phyloP scores from a whole-genome alignment of 768 basidiomycete species.

The Mycena rebaudengoi region DNA sequence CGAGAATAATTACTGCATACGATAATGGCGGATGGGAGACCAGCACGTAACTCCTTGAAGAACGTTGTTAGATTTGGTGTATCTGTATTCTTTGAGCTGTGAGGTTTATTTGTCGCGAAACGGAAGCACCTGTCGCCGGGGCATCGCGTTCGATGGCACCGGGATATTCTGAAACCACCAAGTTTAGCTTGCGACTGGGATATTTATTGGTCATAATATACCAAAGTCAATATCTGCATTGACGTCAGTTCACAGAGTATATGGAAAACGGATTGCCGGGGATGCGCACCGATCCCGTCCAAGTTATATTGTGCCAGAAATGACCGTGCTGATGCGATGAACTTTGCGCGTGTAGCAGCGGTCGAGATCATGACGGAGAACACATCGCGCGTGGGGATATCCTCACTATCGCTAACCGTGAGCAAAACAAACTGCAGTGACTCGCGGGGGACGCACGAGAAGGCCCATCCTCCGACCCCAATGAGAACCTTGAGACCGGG shows the following conservation, averaged over 20 bases:
- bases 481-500: conserved; percentile 26
- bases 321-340: conserved; percentile 27
- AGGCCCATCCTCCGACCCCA: conserved; percentile 32
- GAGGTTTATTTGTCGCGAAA: background rate
- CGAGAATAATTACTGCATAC: conserved; percentile 4
- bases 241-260: background rate
- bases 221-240: conserved; percentile 30
- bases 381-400: conserved; percentile 13
- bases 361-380: conserved; percentile 28
- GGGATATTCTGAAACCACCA: conserved; percentile 16
- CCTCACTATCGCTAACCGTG: conserved; percentile 6
- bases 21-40: conserved; percentile 16
- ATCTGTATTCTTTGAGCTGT: conserved; percentile 11
- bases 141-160: conserved; percentile 28
- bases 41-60: conserved; percentile 26
- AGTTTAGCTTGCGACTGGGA: background rate
- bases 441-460: conserved; percentile 7
- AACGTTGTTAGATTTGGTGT: conserved; percentile 31
- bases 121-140: conserved; percentile 26
- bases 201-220: background rate
- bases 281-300: conserved; percentile 25
- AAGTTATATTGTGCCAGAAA: conserved; percentile 22
- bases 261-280: background rate
- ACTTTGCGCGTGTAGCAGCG: conserved; percentile 18
- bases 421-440: background rate